Conservation (phyloP, 257 asterid genomes). For the Solanum lignicaule region DNA sequence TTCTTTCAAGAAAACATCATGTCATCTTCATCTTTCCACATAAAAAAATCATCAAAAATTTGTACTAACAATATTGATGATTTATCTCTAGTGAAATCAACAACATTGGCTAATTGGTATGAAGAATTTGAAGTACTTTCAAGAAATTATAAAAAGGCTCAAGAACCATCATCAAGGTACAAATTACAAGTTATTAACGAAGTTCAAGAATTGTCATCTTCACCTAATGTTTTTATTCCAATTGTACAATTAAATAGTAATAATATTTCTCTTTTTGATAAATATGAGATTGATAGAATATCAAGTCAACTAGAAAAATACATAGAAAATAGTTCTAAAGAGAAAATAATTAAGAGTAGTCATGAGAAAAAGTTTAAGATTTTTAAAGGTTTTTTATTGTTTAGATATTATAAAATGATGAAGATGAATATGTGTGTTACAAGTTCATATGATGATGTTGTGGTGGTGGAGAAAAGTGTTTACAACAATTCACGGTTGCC, state of each 20-base stretch:
- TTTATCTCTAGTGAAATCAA: conserved; percentile 30
- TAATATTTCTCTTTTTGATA: conserved; percentile 44
- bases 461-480: not conserved
- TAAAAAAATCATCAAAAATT: conserved; percentile 7
- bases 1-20: not conserved
- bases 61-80: conserved; percentile 17
- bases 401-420: not conserved
- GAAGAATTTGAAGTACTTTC: conserved; percentile 12
- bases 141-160: conserved; percentile 7
- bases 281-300: conserved; percentile 47
- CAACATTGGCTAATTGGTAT: conserved; percentile 35
- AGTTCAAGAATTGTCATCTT: not conserved
- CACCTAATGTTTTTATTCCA: not conserved
- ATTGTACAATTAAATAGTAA: not conserved
- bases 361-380: not conserved
- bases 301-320: conserved; percentile 41
- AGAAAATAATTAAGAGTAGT: not conserved
- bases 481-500: not conserved
- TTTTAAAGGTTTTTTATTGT: not conserved
- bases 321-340: conserved; percentile 17
- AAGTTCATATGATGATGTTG: not conserved
- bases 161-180: conserved; percentile 46
- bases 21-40: conserved; percentile 1
- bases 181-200: conserved; percentile 35
- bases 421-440: not conserved